Base-by-base conservation (phyloP, 2,329 filamentous ascomycete species). In the Beauveria australis region DNA sequence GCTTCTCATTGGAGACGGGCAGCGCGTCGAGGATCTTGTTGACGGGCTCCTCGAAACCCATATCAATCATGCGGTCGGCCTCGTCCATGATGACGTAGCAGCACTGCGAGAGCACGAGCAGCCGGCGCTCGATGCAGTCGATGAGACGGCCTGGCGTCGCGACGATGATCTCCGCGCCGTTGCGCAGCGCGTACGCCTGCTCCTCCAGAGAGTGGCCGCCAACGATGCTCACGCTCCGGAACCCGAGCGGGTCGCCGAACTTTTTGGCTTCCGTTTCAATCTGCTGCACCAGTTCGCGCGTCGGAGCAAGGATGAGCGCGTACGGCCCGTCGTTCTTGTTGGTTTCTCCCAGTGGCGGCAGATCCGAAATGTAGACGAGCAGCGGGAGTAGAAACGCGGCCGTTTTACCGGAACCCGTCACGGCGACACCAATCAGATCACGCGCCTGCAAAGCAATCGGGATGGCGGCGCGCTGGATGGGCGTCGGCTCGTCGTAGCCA, bases 61-160 rank as follows among this genome's bases (percentile, higher is more conserved):
- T 85, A 72, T 99, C 94, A 65, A 99, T 96, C 94, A 99, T 99
- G 60, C 93, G 89, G 76, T 99, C 94, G 43, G 94, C 94, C 82
- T 99, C 94, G 73, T 99, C 94, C 93, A 99, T 97, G 75, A 99
- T 96, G 61, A 97, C 85, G 76, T 97, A 97, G 77, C 92, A 96
- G 74, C 94, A 97, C 75, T 97, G 94, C n/a, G 87, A 87, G 53
- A 97, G 83, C 1, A 99, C 93, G 2, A 97, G 81, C 33, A 97
- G 85, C 40, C 93, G 88, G 19, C 94, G 85, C 74, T 99, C 94
- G 67, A 99, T 94, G 74, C 92, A 97, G 77, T 99, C 94, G 9
- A 97, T 90, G 1, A 99, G 83, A 81, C 94, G 92, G 76, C 94
- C 94, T 0, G 94, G 94, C 0, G 94, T 99, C n/a, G 94, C 94